Evolutionary conservation across 139 green algal genomes (phyloP).

Genomic region (Monoraphidium neglectum): DNA sequence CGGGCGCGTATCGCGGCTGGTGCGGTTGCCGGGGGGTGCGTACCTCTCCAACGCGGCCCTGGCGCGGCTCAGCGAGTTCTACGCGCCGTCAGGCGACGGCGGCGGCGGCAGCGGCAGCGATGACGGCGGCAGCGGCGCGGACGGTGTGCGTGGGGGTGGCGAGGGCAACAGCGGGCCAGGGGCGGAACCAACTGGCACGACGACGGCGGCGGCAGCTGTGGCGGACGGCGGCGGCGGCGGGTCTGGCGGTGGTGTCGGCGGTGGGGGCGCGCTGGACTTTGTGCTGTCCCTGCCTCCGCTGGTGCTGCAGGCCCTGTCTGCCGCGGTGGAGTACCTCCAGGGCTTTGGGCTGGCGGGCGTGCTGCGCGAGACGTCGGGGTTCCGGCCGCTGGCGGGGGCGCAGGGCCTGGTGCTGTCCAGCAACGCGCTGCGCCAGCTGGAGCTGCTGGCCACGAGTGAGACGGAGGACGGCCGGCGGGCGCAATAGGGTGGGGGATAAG

Average conservation of each 20-base stretch:
- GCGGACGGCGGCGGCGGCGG: neutral
- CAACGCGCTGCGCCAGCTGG: conserved; percentile 67
- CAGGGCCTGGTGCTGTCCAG: conserved; percentile 54
- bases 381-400: conserved; percentile 18
- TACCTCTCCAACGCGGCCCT: neutral
- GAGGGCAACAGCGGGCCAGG: neutral
- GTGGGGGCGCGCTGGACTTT: neutral
- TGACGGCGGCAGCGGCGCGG: no score
- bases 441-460: conserved; percentile 42
- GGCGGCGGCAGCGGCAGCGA: conserved; percentile 18
- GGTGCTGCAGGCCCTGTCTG: conserved; percentile 57
- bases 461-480: neutral
- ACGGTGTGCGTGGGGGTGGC: no score
- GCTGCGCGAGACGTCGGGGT: conserved; percentile 43
- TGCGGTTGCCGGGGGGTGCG: neutral
- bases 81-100: no score
- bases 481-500: neutral
- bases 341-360: conserved; percentile 71
- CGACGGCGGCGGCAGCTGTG: neutral
- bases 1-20: conserved; percentile 11
- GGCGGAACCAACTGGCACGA: neutral
- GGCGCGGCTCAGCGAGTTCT: neutral
- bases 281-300: conserved; percentile 55
- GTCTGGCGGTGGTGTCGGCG: neutral
- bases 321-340: conserved; percentile 63